A percentile compares a stretch with the other conserved stretches of the same genome.
Evolutionary conservation across 371 early-diverging fungal species (phyloP).

Genomic region (Encephalitozoon romaleae): DNA sequence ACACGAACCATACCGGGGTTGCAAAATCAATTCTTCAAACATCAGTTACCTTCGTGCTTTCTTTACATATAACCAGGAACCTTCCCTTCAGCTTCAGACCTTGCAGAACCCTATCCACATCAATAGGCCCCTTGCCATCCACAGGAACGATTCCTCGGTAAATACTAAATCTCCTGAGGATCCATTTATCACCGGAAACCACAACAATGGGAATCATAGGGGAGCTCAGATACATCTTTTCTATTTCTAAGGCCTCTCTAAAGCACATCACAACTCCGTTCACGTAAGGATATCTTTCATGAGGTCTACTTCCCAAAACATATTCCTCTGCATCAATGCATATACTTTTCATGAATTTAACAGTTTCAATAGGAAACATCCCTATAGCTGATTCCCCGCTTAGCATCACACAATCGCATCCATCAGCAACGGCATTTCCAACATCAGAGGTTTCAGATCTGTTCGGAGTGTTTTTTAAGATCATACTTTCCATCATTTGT

Average conservation of each 20-base stretch:
- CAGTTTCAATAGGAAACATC: conserved; percentile 66
- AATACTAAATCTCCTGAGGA: not conserved
- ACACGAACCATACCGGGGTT: not conserved
- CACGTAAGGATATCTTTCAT: not conserved
- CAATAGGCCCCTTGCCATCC: not conserved
- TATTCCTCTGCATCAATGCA: conserved; percentile 40
- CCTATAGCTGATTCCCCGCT: conserved; percentile 94
- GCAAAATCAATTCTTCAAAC: not conserved
- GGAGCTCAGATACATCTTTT: not conserved
- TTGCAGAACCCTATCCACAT: not conserved
- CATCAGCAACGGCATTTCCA: conserved; percentile 88
- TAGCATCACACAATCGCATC: conserved; percentile 93
- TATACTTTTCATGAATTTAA: conserved; percentile 36
- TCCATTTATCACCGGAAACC: not conserved
- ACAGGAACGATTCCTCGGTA: conserved; percentile 4
- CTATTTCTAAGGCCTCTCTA: not conserved
- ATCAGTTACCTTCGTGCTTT: not conserved
- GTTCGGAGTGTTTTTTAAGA: conserved; percentile 79
- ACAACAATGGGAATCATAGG: not conserved
- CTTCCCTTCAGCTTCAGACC: not conserved
- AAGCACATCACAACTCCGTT: not conserved
- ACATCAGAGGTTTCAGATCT: conserved; percentile 95
- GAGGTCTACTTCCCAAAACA: not conserved
- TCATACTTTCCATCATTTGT: conserved; percentile 97
- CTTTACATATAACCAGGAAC: not conserved